phyloP scores from a whole-genome alignment of 345 rosid genomes.

The Dovyalis caffra region DNA sequence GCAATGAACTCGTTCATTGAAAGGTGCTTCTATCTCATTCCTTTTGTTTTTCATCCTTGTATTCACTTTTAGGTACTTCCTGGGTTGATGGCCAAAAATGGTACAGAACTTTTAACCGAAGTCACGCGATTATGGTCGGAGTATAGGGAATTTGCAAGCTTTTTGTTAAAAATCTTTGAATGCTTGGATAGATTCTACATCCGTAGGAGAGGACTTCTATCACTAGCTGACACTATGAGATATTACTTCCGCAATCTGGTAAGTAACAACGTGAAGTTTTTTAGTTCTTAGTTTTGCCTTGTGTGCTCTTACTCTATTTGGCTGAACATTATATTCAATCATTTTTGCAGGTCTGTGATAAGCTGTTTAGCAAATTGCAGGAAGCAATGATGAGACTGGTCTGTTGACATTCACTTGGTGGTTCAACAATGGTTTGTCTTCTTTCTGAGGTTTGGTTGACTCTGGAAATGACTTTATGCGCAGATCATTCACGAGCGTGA shows the following conservation, averaged over 20 bases:
- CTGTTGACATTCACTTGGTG: background rate
- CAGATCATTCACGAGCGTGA: constrained; percentile 16
- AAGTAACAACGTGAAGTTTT: too few relatives aligned
- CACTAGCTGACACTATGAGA: background rate
- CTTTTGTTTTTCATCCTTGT: background rate
- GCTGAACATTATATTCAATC: background rate
- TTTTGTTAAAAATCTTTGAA: background rate
- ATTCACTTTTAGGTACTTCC: constrained; percentile 8
- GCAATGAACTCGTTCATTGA: too few relatives aligned
- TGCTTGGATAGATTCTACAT: background rate
- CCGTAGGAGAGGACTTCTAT: background rate
- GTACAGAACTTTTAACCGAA: constrained; percentile 1
- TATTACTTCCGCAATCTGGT: background rate
- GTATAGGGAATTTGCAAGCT: constrained; percentile 2
- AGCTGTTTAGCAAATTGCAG: constrained; percentile 3
- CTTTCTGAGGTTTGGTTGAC: background rate
- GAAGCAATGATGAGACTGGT: constrained; percentile 4
- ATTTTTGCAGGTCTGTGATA: constrained; percentile 1
- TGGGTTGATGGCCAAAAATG: background rate
- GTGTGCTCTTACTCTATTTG: background rate
- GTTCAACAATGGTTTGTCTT: background rate
- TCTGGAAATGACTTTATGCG: background rate
- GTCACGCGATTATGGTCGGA: constrained; percentile 1
- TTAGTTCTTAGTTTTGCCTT: background rate
- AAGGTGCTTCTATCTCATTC: too few relatives aligned